Evolutionary conservation across 2,329 filamentous ascomycete species (phyloP).

Genomic region (Penicillium sp.): DNA sequence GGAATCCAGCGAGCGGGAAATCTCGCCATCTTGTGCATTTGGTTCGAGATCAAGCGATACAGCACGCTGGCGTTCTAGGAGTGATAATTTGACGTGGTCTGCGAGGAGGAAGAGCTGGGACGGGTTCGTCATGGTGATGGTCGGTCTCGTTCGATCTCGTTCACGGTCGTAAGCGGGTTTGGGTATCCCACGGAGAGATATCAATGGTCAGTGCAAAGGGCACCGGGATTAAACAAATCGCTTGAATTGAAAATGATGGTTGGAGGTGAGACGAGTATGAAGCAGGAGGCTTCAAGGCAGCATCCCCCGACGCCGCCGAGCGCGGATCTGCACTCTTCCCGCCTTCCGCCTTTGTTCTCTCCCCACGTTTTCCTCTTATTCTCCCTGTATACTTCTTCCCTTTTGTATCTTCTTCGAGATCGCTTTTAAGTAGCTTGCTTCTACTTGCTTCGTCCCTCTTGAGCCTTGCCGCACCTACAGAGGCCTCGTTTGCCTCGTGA

Average conservation of each 20-base stretch:
- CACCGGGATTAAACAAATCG: neutral
- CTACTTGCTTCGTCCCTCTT: constrained; percentile 4
- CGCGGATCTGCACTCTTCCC: constrained; percentile 19
- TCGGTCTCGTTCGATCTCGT: neutral
- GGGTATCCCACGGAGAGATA: neutral
- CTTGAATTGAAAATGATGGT: constrained; percentile 2
- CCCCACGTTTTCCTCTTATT: constrained; percentile 10
- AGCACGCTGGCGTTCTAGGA: constrained; percentile 85
- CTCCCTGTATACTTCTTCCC: constrained; percentile 1
- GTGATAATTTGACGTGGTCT: constrained; percentile 93
- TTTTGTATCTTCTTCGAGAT: neutral
- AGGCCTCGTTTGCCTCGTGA: constrained; percentile 9
- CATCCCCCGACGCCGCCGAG: constrained; percentile 9
- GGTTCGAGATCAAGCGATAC: constrained; percentile 72
- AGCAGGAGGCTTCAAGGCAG: constrained; percentile 10
- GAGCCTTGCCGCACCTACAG: constrained; percentile 21
- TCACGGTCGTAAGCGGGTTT: neutral
- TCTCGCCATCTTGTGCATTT: constrained; percentile 79
- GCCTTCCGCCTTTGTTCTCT: constrained; percentile 20
- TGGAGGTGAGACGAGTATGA: constrained; percentile 12
- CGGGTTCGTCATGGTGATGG: constrained; percentile 48
- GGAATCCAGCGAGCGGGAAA: constrained; percentile 81
- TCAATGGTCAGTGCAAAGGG: constrained; percentile 3
- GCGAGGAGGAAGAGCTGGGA: constrained; percentile 84
- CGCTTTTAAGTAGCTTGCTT: neutral